Conservation (phyloP, 2,329 filamentous ascomycete genomes). For the Paecilomyces sp. region DNA sequence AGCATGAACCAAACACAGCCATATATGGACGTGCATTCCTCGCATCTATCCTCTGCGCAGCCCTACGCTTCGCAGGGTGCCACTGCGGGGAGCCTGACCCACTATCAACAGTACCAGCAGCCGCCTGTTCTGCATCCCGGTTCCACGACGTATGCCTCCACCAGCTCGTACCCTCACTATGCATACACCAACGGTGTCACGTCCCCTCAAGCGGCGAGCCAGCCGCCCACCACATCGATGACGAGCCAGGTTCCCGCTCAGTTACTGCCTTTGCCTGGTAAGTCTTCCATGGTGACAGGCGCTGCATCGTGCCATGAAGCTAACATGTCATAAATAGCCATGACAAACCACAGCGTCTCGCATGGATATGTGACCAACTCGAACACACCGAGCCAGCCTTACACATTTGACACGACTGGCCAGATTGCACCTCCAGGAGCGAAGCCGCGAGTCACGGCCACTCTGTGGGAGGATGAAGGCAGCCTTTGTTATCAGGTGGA, state of each 20-base stretch:
- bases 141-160: conserved; percentile 56
- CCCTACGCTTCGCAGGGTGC: conserved; percentile 68
- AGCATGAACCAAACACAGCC: conserved; percentile 75
- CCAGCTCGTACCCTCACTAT: conserved; percentile 60
- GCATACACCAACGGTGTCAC: conserved; percentile 69
- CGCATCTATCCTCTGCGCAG: conserved; percentile 72
- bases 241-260: conserved; percentile 59
- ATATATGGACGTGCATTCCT: conserved; percentile 77
- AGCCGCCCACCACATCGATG: conserved; percentile 65
- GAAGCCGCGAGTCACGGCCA: conserved; percentile 94
- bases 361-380: conserved; percentile 34
- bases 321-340: conserved; percentile 27
- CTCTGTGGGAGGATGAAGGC: conserved; percentile 96
- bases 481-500: conserved; percentile 97
- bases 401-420: conserved; percentile 74
- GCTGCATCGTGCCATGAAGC: not conserved
- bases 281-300: conserved; percentile 8
- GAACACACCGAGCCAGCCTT: conserved; percentile 37
- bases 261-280: conserved; percentile 58
- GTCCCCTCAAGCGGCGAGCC: conserved; percentile 65
- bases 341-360: conserved; percentile 26
- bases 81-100: conserved; percentile 63
- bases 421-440: conserved; percentile 88
- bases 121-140: conserved; percentile 68
- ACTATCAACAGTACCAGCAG: conserved; percentile 66